phyloP scores from a whole-genome alignment of 805 yeast species.

The Barnettozyma vustinii region DNA sequence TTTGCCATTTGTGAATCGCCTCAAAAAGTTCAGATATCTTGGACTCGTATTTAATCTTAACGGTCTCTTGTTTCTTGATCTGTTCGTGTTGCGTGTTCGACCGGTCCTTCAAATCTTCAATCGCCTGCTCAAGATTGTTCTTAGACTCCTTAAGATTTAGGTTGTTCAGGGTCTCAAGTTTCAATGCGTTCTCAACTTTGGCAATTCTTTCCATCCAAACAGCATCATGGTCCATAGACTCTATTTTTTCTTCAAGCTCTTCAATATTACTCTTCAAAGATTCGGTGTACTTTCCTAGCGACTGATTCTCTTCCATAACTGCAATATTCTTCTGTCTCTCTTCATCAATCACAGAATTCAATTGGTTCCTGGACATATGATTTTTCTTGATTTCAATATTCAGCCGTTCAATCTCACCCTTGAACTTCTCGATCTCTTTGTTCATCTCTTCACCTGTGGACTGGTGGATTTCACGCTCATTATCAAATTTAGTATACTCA shows the following conservation, averaged over 20 bases:
- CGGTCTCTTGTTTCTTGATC: slow-evolving; percentile 50
- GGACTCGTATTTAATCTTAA: slow-evolving; percentile 49
- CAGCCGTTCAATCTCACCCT: slow-evolving; percentile 26
- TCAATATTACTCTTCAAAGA: slow-evolving; percentile 43
- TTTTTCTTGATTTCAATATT: slow-evolving; percentile 26
- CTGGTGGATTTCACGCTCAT: slow-evolving; percentile 23
- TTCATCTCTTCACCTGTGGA: slow-evolving; percentile 14
- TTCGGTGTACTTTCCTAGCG: slow-evolving; percentile 49
- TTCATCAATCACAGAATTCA: slow-evolving; percentile 26
- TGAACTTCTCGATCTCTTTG: slow-evolving; percentile 23
- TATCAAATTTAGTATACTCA: slow-evolving; percentile 34
- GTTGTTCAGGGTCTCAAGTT: slow-evolving; percentile 40
- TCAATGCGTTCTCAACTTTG: slow-evolving; percentile 46
- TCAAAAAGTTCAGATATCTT: slow-evolving; percentile 42
- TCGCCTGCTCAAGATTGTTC: slow-evolving; percentile 44
- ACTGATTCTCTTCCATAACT: slow-evolving; percentile 61
- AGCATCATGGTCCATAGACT: slow-evolving; percentile 47
- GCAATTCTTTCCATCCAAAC: slow-evolving; percentile 54
- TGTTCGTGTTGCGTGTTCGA: slow-evolving; percentile 46
- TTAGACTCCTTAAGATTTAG: slow-evolving; percentile 48
- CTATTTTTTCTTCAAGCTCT: slow-evolving; percentile 39
- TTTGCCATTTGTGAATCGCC: slow-evolving; percentile 38
- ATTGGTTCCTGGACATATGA: slow-evolving; percentile 20
- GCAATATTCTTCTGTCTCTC: slow-evolving; percentile 51
- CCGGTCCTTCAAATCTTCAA: slow-evolving; percentile 48